Evolutionary conservation across 75 land plant species (phyloP).

Genomic region (Pinus tabuliformis): DNA sequence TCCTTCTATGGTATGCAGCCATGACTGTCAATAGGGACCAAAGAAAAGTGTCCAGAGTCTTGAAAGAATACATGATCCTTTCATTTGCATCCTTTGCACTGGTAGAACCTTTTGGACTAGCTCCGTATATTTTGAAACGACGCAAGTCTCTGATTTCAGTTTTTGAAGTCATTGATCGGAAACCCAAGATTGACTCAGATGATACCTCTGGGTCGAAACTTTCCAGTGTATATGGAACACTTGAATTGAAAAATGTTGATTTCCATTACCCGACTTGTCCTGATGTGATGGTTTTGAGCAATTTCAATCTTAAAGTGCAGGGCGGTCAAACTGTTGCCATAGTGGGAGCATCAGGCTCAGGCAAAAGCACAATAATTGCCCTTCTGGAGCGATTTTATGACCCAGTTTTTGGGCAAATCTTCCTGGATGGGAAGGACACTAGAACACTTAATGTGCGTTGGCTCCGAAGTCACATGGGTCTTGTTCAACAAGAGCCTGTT

Average conservation of each 20-base stretch:
- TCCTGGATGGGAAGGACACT: constrained; percentile 44
- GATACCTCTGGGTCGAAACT: constrained; percentile 40
- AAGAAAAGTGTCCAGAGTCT: constrained; percentile 15
- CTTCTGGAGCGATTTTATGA: constrained; percentile 49
- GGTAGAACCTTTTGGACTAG: constrained; percentile 51
- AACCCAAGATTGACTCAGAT: constrained; percentile 38
- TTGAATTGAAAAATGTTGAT: constrained; percentile 41
- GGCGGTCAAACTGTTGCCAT: constrained; percentile 54
- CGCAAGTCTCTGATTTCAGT: constrained; percentile 36
- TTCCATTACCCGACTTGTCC: constrained; percentile 46
- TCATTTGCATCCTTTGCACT: constrained; percentile 49
- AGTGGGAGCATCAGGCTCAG: constrained; percentile 48
- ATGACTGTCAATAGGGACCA: constrained; percentile 18
- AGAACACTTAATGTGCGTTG: constrained; percentile 36
- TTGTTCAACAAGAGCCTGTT: constrained; percentile 54
- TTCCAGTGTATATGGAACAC: constrained; percentile 36
- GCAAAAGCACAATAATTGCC: constrained; percentile 48
- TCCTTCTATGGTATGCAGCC: constrained; percentile 43
- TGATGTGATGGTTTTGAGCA: constrained; percentile 28
- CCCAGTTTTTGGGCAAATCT: constrained; percentile 26
- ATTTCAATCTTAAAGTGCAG: constrained; percentile 40
- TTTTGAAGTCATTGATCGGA: constrained; percentile 41
- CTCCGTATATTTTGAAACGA: constrained; percentile 41
- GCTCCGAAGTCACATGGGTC: constrained; percentile 52
- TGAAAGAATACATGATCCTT: constrained; percentile 35